A percentile compares a stretch with the other conserved stretches of the same genome.
These are phyloP conservation scores for Chaetomiaceae sp. DNA, from an alignment of 2,329 filamentous ascomycete species.

Conservation along the genomic window DNA sequence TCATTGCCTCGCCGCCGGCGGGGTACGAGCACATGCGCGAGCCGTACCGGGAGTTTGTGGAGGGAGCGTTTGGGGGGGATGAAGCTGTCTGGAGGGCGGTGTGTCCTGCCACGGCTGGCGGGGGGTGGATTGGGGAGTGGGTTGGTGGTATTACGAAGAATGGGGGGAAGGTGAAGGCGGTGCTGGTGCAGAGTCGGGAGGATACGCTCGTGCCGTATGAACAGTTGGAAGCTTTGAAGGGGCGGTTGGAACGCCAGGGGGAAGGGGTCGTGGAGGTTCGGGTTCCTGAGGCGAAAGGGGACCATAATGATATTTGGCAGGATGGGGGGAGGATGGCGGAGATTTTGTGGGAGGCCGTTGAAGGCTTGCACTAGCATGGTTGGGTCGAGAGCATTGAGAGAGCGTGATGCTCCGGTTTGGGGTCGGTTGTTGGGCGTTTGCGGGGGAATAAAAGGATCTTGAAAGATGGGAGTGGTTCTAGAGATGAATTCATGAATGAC, in stretches of 20 bases:
- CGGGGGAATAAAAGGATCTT: too few relatives aligned
- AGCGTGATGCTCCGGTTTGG: too few relatives aligned
- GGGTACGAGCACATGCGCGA: slow-evolving; percentile 34
- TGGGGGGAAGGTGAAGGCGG: slow-evolving; percentile 6
- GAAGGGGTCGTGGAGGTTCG: slow-evolving; percentile 27
- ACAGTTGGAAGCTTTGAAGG: slow-evolving; percentile 38
- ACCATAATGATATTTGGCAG: slow-evolving; percentile 62
- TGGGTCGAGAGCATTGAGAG: too few relatives aligned
- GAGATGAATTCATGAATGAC: too few relatives aligned
- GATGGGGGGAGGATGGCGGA: slow-evolving; percentile 53
- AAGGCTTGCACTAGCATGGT: slow-evolving; percentile 5
- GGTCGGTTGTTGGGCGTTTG: too few relatives aligned
- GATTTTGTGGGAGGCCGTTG: slow-evolving; percentile 36
- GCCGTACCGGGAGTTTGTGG: slow-evolving; percentile 54
- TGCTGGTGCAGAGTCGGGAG: slow-evolving; percentile 25
- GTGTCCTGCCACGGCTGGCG: slow-evolving; percentile 48
- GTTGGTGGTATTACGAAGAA: not conserved
- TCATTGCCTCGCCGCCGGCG: slow-evolving; percentile 19
- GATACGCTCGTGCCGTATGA: slow-evolving; percentile 24
- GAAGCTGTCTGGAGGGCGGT: slow-evolving; percentile 47
- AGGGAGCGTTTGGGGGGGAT: slow-evolving; percentile 56
- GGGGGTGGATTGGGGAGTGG: slow-evolving; percentile 39
- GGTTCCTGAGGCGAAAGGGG: slow-evolving; percentile 47
- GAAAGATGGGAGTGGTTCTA: too few relatives aligned
- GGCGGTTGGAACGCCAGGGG: slow-evolving; percentile 46